Conservation (phyloP, 768 basidiomycete species). For the Sarcodon sp. region DNA sequence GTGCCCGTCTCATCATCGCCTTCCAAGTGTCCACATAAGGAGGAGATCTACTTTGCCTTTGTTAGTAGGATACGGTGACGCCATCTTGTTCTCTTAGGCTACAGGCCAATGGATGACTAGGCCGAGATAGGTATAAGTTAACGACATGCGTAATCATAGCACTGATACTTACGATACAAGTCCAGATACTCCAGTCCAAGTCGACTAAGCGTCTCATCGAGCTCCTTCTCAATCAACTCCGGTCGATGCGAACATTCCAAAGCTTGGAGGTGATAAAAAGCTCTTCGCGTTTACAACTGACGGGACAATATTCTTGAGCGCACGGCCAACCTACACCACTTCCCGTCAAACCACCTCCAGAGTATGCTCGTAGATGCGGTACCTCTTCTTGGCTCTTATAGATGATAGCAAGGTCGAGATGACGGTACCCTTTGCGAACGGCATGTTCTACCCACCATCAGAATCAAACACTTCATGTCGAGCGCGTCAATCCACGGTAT, state of each 20-base stretch:
- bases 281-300: slow-evolving; percentile 42
- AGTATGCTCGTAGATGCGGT: background rate
- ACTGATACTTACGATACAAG: slow-evolving; percentile 27
- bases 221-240: slow-evolving; percentile 50
- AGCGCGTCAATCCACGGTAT: background rate
- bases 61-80: slow-evolving; percentile 35
- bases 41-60: slow-evolving; percentile 34
- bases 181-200: slow-evolving; percentile 66
- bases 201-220: slow-evolving; percentile 51
- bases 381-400: slow-evolving; percentile 48
- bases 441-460: slow-evolving; percentile 29
- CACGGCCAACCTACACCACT: slow-evolving; percentile 44
- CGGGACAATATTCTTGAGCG: slow-evolving; percentile 50
- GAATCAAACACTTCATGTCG: background rate
- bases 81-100: slow-evolving; percentile 34
- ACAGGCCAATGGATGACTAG: slow-evolving; percentile 75
- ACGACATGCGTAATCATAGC: no score
- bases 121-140: no score
- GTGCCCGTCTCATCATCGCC: slow-evolving; percentile 21
- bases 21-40: slow-evolving; percentile 31
- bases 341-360: background rate
- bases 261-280: slow-evolving; percentile 64
- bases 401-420: slow-evolving; percentile 47
- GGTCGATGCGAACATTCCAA: slow-evolving; percentile 73
- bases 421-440: slow-evolving; percentile 48